Conservation (phyloP, 2,329 filamentous ascomycete species). For the Ceratocystis papillata region DNA sequence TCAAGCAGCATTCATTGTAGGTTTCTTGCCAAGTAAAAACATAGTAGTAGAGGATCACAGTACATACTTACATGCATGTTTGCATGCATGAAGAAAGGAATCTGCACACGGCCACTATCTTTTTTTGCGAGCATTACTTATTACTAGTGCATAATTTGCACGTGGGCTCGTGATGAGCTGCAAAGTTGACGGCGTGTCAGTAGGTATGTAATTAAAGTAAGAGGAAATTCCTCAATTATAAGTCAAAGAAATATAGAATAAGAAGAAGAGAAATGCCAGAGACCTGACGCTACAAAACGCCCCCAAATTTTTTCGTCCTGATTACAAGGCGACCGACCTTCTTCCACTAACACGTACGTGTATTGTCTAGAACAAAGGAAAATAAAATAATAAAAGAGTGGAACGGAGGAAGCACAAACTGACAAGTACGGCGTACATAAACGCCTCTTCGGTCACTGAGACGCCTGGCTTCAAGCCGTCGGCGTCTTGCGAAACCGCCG, state of each 20-base stretch:
- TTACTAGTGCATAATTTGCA: not conserved
- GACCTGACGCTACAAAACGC: not conserved
- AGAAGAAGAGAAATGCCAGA: not conserved
- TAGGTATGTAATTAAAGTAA: not conserved
- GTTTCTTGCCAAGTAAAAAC: not conserved
- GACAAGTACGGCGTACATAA: not conserved
- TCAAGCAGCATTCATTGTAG: not conserved
- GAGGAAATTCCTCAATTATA: not conserved
- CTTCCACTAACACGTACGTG: not conserved
- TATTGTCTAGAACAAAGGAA: conserved; percentile 7
- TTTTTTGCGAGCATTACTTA: not conserved
- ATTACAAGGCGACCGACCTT: not conserved
- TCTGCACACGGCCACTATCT: not conserved
- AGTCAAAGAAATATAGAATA: not conserved
- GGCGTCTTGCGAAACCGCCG: conserved; percentile 14
- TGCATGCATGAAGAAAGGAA: conserved; percentile 9
- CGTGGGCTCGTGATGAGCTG: not conserved
- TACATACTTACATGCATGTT: conserved; percentile 1
- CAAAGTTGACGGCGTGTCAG: not conserved
- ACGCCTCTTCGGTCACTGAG: not conserved
- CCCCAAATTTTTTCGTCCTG: conserved; percentile 3
- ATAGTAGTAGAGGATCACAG: conserved; percentile 13
- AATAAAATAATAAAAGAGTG: not conserved
- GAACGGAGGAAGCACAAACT: not conserved
- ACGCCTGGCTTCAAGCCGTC: not conserved